Conservation (phyloP, 306 rosid genomes). For the Argentina anserina region DNA sequence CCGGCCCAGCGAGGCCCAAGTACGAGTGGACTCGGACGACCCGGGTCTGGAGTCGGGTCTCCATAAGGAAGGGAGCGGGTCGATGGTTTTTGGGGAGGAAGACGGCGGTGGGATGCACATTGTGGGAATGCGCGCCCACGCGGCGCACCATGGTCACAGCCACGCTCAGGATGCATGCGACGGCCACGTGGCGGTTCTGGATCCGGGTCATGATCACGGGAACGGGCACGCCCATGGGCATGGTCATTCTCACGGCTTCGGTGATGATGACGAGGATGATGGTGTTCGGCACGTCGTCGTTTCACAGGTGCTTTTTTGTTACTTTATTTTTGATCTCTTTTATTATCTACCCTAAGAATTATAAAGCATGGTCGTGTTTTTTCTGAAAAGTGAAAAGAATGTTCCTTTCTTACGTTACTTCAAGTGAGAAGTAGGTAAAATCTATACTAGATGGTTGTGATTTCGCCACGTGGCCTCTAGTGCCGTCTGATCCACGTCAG, state of each 20-base stretch:
- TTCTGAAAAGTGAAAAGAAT: neutral
- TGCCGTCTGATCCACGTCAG: neutral
- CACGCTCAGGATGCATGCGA: constrained; percentile 67
- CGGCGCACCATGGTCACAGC: constrained; percentile 75
- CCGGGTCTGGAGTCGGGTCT: constrained; percentile 32
- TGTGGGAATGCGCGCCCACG: constrained; percentile 95
- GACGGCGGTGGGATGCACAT: constrained; percentile 95
- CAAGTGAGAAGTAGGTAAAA: neutral
- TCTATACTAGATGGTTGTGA: neutral
- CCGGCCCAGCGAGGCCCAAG: constrained; percentile 30
- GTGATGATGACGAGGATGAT: constrained; percentile 38
- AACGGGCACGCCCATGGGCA: constrained; percentile 29
- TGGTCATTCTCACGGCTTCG: constrained; percentile 41
- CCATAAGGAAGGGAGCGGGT: constrained; percentile 32
- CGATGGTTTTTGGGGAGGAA: constrained; percentile 79
- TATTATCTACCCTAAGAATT: neutral
- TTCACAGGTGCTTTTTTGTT: constrained; percentile 59
- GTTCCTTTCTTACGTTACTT: neutral
- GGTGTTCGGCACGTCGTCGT: constrained; percentile 79
- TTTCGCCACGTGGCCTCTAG: neutral
- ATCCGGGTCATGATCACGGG: neutral
- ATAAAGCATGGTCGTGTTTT: neutral
- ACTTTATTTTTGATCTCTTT: neutral
- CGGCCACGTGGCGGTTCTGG: constrained; percentile 32
- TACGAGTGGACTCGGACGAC: constrained; percentile 43